Evolutionary conservation across 495 filamentous ascomycete genomes (phyloP).

Genomic region (Daldinia decipiens): DNA sequence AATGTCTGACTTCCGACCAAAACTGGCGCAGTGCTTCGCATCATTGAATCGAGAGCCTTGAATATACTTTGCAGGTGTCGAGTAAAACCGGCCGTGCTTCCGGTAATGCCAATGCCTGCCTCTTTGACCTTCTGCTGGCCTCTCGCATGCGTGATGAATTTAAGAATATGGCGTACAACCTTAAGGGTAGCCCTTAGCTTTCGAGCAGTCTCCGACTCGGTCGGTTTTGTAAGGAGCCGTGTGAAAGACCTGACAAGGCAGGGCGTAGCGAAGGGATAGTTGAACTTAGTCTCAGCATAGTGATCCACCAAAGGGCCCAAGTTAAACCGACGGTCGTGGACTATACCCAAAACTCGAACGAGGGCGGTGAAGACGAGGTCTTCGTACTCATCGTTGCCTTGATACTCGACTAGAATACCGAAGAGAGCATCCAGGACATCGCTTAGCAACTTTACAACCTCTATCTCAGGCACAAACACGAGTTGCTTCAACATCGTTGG

Average conservation of each 20-base stretch:
- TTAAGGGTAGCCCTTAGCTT: slow-evolving; percentile 93
- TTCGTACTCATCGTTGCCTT: slow-evolving; percentile 89
- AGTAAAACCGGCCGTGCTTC: slow-evolving; percentile 77
- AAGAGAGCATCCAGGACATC: slow-evolving; percentile 95
- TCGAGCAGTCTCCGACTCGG: slow-evolving; percentile 81
- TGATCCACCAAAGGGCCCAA: slow-evolving; percentile 88
- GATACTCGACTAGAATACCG: slow-evolving; percentile 85
- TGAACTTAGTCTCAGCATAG: slow-evolving; percentile 89
- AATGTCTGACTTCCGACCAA: slow-evolving; percentile 93
- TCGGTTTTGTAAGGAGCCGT: slow-evolving; percentile 78
- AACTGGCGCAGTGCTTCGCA: slow-evolving; percentile 85
- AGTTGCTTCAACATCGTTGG: slow-evolving; percentile 80
- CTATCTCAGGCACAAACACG: slow-evolving; percentile 94
- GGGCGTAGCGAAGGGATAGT: slow-evolving; percentile 93
- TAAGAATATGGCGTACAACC: slow-evolving; percentile 90
- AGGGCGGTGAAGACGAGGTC: slow-evolving; percentile 92
- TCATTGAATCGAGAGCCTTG: slow-evolving; percentile 85
- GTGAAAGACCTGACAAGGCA: slow-evolving; percentile 90
- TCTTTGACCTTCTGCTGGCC: slow-evolving; percentile 90
- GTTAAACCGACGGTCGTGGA: slow-evolving; percentile 94
- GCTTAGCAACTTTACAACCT: slow-evolving; percentile 91
- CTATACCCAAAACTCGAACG: slow-evolving; percentile 89
- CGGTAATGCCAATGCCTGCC: slow-evolving; percentile 86
- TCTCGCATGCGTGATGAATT: slow-evolving; percentile 91
- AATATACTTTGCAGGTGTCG: slow-evolving; percentile 88